These are phyloP conservation scores for Puccinia horiana DNA, from an alignment of 1,284 basidiomycete species.

Conservation along the genomic window DNA sequence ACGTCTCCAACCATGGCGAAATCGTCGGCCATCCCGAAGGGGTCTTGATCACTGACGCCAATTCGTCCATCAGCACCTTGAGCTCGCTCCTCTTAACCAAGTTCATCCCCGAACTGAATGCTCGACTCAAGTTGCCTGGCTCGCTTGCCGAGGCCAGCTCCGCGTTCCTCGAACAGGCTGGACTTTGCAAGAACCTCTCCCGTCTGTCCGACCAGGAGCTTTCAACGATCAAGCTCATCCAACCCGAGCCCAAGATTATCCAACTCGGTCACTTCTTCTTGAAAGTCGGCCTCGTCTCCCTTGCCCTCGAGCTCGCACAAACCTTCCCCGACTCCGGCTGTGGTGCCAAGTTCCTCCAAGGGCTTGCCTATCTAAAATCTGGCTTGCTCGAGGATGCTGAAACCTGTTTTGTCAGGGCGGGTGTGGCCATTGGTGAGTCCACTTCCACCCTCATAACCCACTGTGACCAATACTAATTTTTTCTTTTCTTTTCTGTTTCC, in stretches of 20 bases:
- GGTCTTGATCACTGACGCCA: constrained; percentile 24
- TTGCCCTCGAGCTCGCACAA: constrained; percentile 68
- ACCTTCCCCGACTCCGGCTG: constrained; percentile 68
- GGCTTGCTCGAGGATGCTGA: constrained; percentile 75
- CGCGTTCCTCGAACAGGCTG: constrained; percentile 21
- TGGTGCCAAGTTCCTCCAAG: constrained; percentile 73
- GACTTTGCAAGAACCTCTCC: constrained; percentile 19
- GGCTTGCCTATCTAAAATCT: constrained; percentile 69
- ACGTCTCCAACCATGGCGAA: not conserved
- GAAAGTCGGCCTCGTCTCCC: constrained; percentile 67
- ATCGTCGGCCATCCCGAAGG: constrained; percentile 12
- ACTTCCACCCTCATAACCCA: constrained; percentile 54
- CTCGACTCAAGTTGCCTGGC: not conserved
- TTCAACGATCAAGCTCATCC: constrained; percentile 4
- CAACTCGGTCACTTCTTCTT: constrained; percentile 71
- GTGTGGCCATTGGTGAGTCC: constrained; percentile 72
- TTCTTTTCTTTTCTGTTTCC: not conserved
- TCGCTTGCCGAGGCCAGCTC: constrained; percentile 18
- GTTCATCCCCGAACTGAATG: constrained; percentile 34
- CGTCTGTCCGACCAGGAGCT: not conserved
- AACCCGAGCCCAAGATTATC: constrained; percentile 57
- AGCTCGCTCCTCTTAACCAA: constrained; percentile 34
- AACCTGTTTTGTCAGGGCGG: constrained; percentile 71
- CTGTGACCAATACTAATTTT: not conserved
- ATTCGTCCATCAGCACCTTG: constrained; percentile 17